phyloP scores from a whole-genome alignment of 2,329 filamentous ascomycete species.

The Alternaria burnsii region DNA sequence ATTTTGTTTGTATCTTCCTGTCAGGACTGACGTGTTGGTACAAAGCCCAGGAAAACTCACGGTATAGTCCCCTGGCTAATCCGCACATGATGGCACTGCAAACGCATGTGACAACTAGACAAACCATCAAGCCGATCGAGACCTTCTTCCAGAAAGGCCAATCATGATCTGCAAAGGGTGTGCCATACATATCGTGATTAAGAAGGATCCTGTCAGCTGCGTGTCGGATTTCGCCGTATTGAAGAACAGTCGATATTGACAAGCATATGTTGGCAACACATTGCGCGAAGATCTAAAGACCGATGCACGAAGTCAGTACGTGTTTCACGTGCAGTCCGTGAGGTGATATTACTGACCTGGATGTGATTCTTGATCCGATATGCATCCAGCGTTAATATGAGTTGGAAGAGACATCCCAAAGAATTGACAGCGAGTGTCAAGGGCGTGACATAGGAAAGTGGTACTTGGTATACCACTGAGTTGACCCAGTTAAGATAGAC shows the following conservation, averaged over 20 bases:
- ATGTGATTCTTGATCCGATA: slow-evolving; percentile 35
- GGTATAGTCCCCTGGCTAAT: slow-evolving; percentile 10
- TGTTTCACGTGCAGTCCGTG: not conserved
- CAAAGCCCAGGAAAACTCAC: slow-evolving; percentile 30
- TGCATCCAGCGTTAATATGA: slow-evolving; percentile 33
- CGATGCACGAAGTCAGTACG: not conserved
- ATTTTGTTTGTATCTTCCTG: slow-evolving; percentile 18
- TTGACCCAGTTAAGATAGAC: slow-evolving; percentile 30
- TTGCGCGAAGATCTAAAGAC: slow-evolving; percentile 19
- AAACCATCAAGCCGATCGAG: slow-evolving; percentile 11
- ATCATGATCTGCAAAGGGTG: slow-evolving; percentile 26
- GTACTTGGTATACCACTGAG: slow-evolving; percentile 28
- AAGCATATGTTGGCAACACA: slow-evolving; percentile 32
- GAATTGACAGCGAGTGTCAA: slow-evolving; percentile 25
- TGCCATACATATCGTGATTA: not conserved
- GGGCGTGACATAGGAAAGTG: slow-evolving; percentile 25
- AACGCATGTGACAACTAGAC: slow-evolving; percentile 7
- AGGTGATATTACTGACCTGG: slow-evolving; percentile 7
- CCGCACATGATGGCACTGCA: slow-evolving; percentile 12
- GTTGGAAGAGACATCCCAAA: slow-evolving; percentile 32
- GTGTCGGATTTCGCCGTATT: slow-evolving; percentile 23
- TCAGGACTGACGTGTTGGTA: slow-evolving; percentile 29
- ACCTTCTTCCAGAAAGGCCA: slow-evolving; percentile 16
- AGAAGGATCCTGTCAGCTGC: not conserved
- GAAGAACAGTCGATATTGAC: slow-evolving; percentile 27